phyloP scores from a whole-genome alignment of 1,284 basidiomycete genomes.

The Cryptococcus maquisensis region DNA sequence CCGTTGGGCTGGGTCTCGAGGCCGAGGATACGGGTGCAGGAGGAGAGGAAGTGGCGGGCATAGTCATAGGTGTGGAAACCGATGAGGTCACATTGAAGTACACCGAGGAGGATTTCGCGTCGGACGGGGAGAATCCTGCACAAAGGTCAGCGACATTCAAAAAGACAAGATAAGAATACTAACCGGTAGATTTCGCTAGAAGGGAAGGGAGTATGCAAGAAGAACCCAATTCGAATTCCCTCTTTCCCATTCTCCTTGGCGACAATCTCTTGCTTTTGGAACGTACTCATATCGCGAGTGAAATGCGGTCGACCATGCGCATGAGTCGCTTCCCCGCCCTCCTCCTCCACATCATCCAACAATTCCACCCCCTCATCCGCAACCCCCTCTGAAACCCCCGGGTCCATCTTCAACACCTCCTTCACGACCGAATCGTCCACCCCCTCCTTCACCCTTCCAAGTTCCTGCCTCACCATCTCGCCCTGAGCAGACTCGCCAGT shows the following conservation, averaged over 20 bases:
- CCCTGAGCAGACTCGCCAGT: slow-evolving; percentile 64
- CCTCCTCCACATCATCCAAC: slow-evolving; percentile 38
- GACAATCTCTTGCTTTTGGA: slow-evolving; percentile 42
- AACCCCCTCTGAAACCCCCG: slow-evolving; percentile 19
- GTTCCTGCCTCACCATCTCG: slow-evolving; percentile 62
- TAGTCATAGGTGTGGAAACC: slow-evolving; percentile 99
- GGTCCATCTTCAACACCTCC: slow-evolving; percentile 42
- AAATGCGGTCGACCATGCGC: slow-evolving; percentile 20
- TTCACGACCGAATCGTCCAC: slow-evolving; percentile 59
- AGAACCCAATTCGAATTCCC: slow-evolving; percentile 88
- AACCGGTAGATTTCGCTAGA: slow-evolving; percentile 96
- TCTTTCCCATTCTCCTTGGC: slow-evolving; percentile 47
- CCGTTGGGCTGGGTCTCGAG: slow-evolving; percentile 98
- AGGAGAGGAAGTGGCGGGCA: slow-evolving; percentile 96
- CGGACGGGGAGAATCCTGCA: slow-evolving; percentile 89
- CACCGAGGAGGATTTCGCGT: slow-evolving; percentile 90
- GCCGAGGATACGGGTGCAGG: slow-evolving; percentile 92
- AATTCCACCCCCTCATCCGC: slow-evolving; percentile 40
- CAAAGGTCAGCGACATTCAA: slow-evolving; percentile 3
- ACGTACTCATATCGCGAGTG: slow-evolving; percentile 31
- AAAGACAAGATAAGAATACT: slow-evolving; percentile 27
- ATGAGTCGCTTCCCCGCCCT: slow-evolving; percentile 29
- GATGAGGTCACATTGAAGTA: slow-evolving; percentile 92
- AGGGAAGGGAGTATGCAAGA: slow-evolving; percentile 97
- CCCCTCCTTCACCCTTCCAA: slow-evolving; percentile 71